Percentiles rank a stretch among this genome's conserved stretches.
phyloP scores from a whole-genome alignment of 768 basidiomycete species.

The Rhizopogon vinicolor region DNA sequence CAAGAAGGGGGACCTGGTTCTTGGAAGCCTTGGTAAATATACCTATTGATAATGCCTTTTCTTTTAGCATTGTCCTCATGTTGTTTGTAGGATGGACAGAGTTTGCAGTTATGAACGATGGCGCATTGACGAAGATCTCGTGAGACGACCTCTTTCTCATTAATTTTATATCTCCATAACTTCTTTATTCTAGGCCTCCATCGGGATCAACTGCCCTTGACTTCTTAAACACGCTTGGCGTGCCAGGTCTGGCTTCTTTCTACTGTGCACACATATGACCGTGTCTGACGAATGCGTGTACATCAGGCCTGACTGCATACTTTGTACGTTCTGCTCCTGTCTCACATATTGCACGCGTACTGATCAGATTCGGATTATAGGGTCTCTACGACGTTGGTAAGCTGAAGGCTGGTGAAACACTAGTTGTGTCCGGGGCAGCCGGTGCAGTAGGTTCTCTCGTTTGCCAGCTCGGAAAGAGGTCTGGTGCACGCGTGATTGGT shows the following conservation, averaged over 20 bases:
- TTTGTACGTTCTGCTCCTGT: constrained; percentile 47
- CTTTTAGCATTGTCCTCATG: neutral
- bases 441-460: constrained; percentile 83
- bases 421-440: constrained; percentile 88
- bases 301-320: constrained; percentile 82
- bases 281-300: neutral
- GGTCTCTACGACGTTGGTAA: constrained; percentile 79
- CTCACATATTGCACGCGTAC: constrained; percentile 3
- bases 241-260: constrained; percentile 45
- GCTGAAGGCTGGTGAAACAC: constrained; percentile 78
- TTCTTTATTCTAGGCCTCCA: constrained; percentile 37
- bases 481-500: constrained; percentile 79
- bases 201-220: constrained; percentile 66
- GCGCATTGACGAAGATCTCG: constrained; percentile 47
- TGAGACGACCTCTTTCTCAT: constrained; percentile 34
- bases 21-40: constrained; percentile 48
- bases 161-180: neutral
- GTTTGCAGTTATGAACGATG: constrained; percentile 58
- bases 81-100: constrained; percentile 65
- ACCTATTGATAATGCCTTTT: neutral
- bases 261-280: neutral
- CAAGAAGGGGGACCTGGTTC: constrained; percentile 66
- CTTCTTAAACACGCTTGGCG: constrained; percentile 76
- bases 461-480: constrained; percentile 79
- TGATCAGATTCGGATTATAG: constrained; percentile 30